Base-by-base conservation (phyloP, 2,329 filamentous ascomycete genomes). In the Neobulgaria alba region DNA sequence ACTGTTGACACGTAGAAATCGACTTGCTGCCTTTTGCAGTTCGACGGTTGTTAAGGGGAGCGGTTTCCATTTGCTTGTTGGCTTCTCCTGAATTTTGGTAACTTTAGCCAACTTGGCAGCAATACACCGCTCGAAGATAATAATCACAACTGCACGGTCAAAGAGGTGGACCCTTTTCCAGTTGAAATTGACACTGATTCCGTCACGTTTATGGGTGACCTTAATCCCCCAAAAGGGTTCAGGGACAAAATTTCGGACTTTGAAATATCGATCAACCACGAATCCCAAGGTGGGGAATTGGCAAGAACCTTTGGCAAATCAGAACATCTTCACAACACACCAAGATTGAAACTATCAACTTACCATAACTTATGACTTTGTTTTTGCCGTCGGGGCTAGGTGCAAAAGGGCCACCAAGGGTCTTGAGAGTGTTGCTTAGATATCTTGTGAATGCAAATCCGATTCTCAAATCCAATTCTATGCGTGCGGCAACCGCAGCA, bases 261-360 rank as follows among this genome's bases (percentile, higher is more conserved):
- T 80, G 54, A 95, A 86, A 61, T 96, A 98, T 35, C 90, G 79
- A 62, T 98, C 92, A 5, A 98, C 92, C 1, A 98, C 90, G 51
- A 98, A 98, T 0, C 92, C 92, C 4, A 98, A 71, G 0, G 92
- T 96, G 1, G 92, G 92, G 56, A 98, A 98, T 60, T 98, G 92
- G 52, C 92, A 98, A 3, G 89, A 95, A 10, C 76, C 85, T 56
- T n/a, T 29, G 14, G 16, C 30, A 55, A 37, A 33, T 32, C 10
- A 46, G 14, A 15, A 23, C 31, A 31, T 31, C 19, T 33, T 3
- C 15, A 16, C 19, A 5, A 5, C 9, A 10, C 37, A 33, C 19
- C 18, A n/a, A 29, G 17, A 20, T 38, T 35, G 4, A 23, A 10
- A 21, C 12, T n/a, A 9, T 29, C 10, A 34, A 23, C 66, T 49